Base-by-base conservation (phyloP, 805 yeast genomes). In the Saturnispora mendoncae region DNA sequence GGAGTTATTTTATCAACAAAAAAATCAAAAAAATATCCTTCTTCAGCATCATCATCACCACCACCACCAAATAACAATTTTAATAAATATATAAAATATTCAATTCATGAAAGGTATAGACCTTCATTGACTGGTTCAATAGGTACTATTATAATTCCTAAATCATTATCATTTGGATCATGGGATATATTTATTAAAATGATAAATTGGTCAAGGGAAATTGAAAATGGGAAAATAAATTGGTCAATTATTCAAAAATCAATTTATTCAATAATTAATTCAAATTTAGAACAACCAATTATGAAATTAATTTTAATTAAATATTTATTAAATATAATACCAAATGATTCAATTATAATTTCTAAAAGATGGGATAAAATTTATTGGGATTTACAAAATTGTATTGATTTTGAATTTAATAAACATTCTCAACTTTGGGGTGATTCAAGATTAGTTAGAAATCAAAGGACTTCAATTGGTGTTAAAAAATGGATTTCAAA, bases 121-220 rank as follows among this genome's bases (percentile, higher is more conserved):
- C 43, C 47, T 15, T 30, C 46, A 10, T 20, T 44, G 17, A 47
- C 46, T 20, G 45, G 42, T 26, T 39, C 42, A 33, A 33, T 39
- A 24, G 42, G 42, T 33, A 33, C 42, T 19, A 36, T 30, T 30
- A 12, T 19, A 34, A 18, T 33, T 4, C 3, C 14, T 15, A 15
- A 31, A 4, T 21, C 25, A 8, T 12, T 20, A 27, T 13, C 10
- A 8, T 18, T 13, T 15, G 12, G 23, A 9, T 14, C 21, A 13
- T 39, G 36, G 39, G 28, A 10, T 24, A 24, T 24, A 14, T n/a
- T 27, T 12, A 24, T 26, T 21, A 27, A 20, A 23, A 9, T 36
- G 31, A 17, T 27, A 4, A 39, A 39, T n/a, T 44, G 28, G 30
- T 12, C 20, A 5, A 26, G 15, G 8, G n/a, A 17, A 13, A 19